phyloP scores from a whole-genome alignment of 805 yeast species.

The Wickerhamomyces pijperi region DNA sequence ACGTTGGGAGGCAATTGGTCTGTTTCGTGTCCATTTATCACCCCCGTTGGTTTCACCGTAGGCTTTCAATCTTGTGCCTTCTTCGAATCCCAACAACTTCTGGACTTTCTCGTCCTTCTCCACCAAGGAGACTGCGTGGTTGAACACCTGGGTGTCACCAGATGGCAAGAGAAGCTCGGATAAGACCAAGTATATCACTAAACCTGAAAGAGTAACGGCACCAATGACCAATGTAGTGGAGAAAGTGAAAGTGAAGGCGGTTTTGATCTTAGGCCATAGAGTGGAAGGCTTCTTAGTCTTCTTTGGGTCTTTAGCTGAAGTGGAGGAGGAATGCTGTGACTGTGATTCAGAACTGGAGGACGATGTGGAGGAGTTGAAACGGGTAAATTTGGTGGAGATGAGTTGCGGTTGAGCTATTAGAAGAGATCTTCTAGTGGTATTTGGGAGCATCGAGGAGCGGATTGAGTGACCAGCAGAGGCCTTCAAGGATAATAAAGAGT shows the following conservation, averaged over 20 bases:
- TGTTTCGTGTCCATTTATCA: conserved; percentile 79
- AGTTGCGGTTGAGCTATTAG: neutral
- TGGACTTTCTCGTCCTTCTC: conserved; percentile 58
- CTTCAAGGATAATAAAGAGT: neutral
- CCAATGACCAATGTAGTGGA: conserved; percentile 56
- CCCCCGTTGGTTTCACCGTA: conserved; percentile 58
- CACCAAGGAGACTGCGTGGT: conserved; percentile 68
- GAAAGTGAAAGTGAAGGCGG: conserved; percentile 50
- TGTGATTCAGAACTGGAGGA: conserved; percentile 4
- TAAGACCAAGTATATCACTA: conserved; percentile 65
- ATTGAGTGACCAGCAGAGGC: neutral
- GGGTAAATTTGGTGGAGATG: neutral
- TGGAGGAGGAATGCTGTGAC: conserved; percentile 1
- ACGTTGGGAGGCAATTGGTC: conserved; percentile 67
- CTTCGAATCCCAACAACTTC: conserved; percentile 32
- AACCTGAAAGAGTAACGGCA: conserved; percentile 55
- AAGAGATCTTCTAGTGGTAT: neutral
- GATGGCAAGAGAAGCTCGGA: conserved; percentile 79
- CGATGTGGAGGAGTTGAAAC: conserved; percentile 1
- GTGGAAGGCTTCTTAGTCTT: conserved; percentile 22
- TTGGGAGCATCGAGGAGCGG: neutral
- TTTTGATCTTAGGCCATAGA: conserved; percentile 34
- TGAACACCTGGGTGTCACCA: conserved; percentile 85
- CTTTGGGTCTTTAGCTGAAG: conserved; percentile 3
- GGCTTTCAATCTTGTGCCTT: conserved; percentile 61